These are phyloP conservation scores for Kandelia obovata DNA, from an alignment of 345 rosid genomes.

Conservation along the genomic window DNA sequence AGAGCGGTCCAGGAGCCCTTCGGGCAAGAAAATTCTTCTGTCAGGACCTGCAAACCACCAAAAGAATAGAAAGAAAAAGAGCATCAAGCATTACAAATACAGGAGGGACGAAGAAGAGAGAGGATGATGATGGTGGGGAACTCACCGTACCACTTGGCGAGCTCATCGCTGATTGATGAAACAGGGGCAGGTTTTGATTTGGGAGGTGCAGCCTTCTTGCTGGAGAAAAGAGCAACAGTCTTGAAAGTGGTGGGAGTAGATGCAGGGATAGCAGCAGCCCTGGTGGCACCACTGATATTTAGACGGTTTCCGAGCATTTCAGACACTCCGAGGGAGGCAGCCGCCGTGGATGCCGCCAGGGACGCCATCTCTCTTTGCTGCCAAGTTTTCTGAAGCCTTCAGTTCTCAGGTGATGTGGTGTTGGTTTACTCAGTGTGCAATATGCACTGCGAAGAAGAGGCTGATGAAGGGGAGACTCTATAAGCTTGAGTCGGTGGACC, in stretches of 20 bases:
- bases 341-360: slow-evolving; percentile 49
- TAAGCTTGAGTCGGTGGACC: slow-evolving; percentile 62
- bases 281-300: slow-evolving; percentile 47
- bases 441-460: slow-evolving; percentile 1
- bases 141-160: slow-evolving; percentile 99
- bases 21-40: slow-evolving; percentile 92
- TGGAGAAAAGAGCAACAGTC: slow-evolving; percentile 76
- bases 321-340: slow-evolving; percentile 78
- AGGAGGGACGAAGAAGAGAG: neutral
- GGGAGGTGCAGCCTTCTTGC: slow-evolving; percentile 64
- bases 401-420: neutral
- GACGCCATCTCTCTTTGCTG: slow-evolving; percentile 40
- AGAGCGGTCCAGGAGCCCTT: slow-evolving; percentile 88
- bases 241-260: slow-evolving; percentile 60
- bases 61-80: neutral
- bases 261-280: slow-evolving; percentile 54
- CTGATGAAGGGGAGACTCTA: slow-evolving; percentile 27
- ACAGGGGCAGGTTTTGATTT: slow-evolving; percentile 52
- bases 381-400: too few species aligned
- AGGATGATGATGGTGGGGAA: neutral
- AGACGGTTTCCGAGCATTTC: slow-evolving; percentile 76
- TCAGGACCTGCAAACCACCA: slow-evolving; percentile 68
- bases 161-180: slow-evolving; percentile 60
- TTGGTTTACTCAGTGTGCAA: neutral
- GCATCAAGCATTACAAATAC: slow-evolving; percentile 8